Percentiles rank a stretch among this genome's conserved stretches.
Evolutionary conservation across 139 green algal species (phyloP).

Genomic region (Raphidocelis subcapitata): DNA sequence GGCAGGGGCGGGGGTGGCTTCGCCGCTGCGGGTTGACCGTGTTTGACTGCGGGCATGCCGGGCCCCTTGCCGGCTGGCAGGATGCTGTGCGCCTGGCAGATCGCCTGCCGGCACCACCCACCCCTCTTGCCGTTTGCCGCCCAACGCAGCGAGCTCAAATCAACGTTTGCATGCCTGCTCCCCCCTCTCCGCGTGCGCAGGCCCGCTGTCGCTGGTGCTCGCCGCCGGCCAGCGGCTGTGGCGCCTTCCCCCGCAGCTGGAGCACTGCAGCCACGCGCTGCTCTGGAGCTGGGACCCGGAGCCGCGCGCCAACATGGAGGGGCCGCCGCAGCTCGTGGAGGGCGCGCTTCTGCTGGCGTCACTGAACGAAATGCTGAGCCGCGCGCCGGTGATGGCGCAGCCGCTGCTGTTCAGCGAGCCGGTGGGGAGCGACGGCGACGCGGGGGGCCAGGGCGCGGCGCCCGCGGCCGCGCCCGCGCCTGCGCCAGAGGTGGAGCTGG

Average conservation of each 20-base stretch:
- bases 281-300: constrained; percentile 68
- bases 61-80: background rate
- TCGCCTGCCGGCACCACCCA: background rate
- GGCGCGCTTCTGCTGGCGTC: constrained; percentile 61
- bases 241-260: constrained; percentile 55
- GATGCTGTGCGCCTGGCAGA: background rate
- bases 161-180: too few species aligned
- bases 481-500: constrained; percentile 3
- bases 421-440: background rate
- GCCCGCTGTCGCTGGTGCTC: constrained; percentile 65
- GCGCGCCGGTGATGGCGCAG: constrained; percentile 77
- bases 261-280: constrained; percentile 51
- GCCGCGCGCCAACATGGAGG: background rate
- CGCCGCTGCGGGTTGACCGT: background rate
- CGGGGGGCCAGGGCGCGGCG: background rate
- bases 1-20: background rate
- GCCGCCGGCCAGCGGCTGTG: constrained; percentile 62
- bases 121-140: background rate
- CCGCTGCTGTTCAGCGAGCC: constrained; percentile 31
- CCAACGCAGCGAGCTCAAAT: too few species aligned
- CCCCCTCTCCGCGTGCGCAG: too few species aligned
- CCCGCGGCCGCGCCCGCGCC: background rate
- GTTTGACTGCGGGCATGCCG: background rate
- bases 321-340: constrained; percentile 21
- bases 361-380: constrained; percentile 71